Base-by-base conservation (phyloP, 2,329 filamentous ascomycete species). In the Ceratocystis cubensis region DNA sequence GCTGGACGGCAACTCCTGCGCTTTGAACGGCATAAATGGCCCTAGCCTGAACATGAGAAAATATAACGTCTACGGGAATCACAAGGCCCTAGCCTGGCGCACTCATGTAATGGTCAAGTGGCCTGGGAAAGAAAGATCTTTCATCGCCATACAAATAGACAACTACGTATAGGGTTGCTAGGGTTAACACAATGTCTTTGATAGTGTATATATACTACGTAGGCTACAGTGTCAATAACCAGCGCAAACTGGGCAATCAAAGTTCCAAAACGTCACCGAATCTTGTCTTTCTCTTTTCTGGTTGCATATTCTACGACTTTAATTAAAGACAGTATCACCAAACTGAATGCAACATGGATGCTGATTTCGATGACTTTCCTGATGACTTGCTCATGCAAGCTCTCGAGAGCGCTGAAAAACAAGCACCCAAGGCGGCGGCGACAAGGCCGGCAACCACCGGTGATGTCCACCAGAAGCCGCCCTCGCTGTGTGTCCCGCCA, bases 321-420 rank as follows among this genome's bases (percentile, higher is more conserved):
- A 4, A 41, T 15, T 4, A 41, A 13, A 41, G 37, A 41, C 10
- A 15, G 37, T 13, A 41, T 41, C 56, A n/a, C 28, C 28, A 45
- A 33, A 48, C 17, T 15, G 63, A 65, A 15, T 20, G 46, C 33
- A 45, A 7, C 28, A 69, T 69, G 69, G 69, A 68, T 13, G 67
- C 68, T 30, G 67, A 68, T 25, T 69, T 69, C n/a, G 69, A 69
- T 61, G 69, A 69, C 22, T 65, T 68, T 22, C 59, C 66, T 5
- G 66, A 68, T 56, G 63, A 68, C 28, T 48, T 68, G 8, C 63
- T 68, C 15, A 64, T 68, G 56, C 57, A 64, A 13, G 69, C 67
- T 30, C 61, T 69, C n/a, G 67, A 68, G 63, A 65, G 57, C n/a
- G 53, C 64, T 5, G 67, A 66, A 25, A 65, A 67, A 33, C 63